Evolutionary conservation across 306 rosid species (phyloP).

Genomic region (Cucurbita argyrosperma): DNA sequence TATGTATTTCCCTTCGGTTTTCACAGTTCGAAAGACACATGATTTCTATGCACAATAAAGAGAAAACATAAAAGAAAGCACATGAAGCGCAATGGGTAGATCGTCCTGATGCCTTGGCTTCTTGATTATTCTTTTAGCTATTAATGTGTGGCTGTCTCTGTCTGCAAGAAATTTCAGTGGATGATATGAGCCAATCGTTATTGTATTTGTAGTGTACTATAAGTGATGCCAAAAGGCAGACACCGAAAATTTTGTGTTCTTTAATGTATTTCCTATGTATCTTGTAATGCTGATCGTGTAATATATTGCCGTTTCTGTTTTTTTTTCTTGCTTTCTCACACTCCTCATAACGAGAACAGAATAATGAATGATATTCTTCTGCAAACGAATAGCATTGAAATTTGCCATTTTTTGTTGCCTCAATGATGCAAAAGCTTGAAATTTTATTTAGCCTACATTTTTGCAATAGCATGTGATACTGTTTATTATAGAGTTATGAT

Average conservation of each 20-base stretch:
- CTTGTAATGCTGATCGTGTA: slow-evolving; percentile 1
- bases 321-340: background rate
- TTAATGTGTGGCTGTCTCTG: slow-evolving; percentile 1
- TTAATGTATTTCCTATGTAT: slow-evolving; percentile 3
- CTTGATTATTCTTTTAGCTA: background rate
- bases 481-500: no score
- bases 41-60: slow-evolving; percentile 17
- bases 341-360: background rate
- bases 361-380: background rate
- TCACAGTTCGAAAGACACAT: slow-evolving; percentile 39
- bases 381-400: no score
- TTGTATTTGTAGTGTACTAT: slow-evolving; percentile 7
- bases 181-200: slow-evolving; percentile 2
- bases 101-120: background rate
- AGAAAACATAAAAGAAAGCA: slow-evolving; percentile 8
- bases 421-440: no score
- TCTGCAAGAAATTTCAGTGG: background rate
- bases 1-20: background rate
- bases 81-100: background rate
- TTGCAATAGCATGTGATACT: no score
- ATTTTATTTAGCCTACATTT: no score
- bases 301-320: background rate
- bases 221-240: slow-evolving; percentile 5
- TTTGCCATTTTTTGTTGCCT: background rate
- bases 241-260: slow-evolving; percentile 10